Evolutionary conservation across 257 asterid species (phyloP), one percentile per base, ranked within the genome.

Genomic region (Anisodus acutangulus): DNA sequence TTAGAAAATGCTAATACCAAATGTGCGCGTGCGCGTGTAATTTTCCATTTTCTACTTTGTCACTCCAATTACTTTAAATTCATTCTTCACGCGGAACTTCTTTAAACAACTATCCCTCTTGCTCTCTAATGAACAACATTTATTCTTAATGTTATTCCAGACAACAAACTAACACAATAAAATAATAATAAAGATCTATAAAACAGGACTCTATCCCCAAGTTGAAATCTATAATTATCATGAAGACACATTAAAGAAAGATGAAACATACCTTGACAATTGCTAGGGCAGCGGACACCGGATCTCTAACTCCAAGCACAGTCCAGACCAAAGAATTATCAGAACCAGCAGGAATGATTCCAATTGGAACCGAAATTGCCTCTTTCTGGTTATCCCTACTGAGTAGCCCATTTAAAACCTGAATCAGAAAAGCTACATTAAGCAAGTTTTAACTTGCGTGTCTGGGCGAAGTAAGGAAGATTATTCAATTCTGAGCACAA

Each of bases 291-390:
- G 98, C 99, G 85, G 99, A 96, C 69, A 94, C 86, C 39, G 99
- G 99, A 90, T 96, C 99, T 89, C 94, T 92, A 78, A 94, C 94
- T 74, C 99, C 99, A 92, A 96, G 97, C 89, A 96, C 98, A 71
- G 99, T 94, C 98, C 98, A 96, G 81, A 96, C 98, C 81, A 96
- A 88, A 16, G 99, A 96, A 88, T 96, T 96, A 89, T 96, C 99
- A 72, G 99, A 96, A 89, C 99, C 99, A 89, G 99, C 98, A 83
- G 99, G 99, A 82, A 96, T 94, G 83, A 96, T 96, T 41, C 99
- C 99, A 86, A 96, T 94, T 66, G 99, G 99, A 82, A 96, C 80
- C 41, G 98, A 94, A 84, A 96, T 96, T 85, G 97, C 98, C 90
- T 96, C 98, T 85, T 93, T 96, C 88, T 93, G 97, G 90, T 94